These are phyloP conservation scores for Mucor plumbeus DNA, from an alignment of 371 early-diverging fungal species.

Conservation along the genomic window DNA sequence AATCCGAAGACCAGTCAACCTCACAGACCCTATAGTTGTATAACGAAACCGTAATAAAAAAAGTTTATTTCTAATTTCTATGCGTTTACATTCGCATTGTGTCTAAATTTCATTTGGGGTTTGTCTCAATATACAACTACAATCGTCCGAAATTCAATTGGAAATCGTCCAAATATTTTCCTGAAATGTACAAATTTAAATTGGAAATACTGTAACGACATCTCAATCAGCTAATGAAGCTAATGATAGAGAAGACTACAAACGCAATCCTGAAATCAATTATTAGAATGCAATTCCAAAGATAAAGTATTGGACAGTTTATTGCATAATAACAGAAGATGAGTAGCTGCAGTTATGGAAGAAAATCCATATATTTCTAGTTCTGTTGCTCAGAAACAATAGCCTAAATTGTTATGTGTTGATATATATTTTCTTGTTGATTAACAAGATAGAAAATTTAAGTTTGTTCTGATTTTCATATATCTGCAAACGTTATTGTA, in stretches of 20 bases:
- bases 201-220: too few species aligned
- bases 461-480: conserved; percentile 85
- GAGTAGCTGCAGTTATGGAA: conserved; percentile 43
- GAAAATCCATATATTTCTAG: conserved; percentile 47
- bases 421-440: not conserved
- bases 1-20: too few species aligned
- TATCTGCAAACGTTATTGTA: conserved; percentile 74
- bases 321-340: conserved; percentile 36
- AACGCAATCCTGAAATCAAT: not conserved
- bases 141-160: too few species aligned
- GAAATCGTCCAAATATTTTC: too few species aligned
- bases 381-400: conserved; percentile 69
- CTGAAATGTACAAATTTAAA: too few species aligned
- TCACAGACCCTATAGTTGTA: too few species aligned
- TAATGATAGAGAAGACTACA: not conserved
- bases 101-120: too few species aligned
- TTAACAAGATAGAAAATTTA: conserved; percentile 38
- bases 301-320: conserved; percentile 31
- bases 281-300: conserved; percentile 26
- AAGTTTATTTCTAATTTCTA: too few species aligned
- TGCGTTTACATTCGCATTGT: too few species aligned
- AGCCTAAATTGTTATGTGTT: conserved; percentile 93
- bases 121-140: too few species aligned
- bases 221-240: not conserved
- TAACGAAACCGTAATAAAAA: too few species aligned